Base-by-base conservation (phyloP, 768 basidiomycete genomes). In the Lentinula aciculospora region DNA sequence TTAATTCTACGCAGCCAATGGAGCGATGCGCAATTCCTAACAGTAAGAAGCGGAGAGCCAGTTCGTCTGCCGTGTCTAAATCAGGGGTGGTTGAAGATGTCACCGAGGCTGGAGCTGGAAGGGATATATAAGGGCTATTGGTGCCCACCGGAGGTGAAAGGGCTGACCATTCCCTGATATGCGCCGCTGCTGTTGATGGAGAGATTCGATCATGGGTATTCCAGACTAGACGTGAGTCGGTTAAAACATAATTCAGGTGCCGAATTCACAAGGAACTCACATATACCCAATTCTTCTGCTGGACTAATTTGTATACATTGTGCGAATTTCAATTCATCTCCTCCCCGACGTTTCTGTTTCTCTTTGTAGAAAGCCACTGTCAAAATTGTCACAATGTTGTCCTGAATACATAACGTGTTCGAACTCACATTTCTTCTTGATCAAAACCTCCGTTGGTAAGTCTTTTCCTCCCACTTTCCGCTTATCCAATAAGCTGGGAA, bases 251-350 rank as follows among this genome's bases (percentile, higher is more conserved):
- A 57, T 31, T 9, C 28, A 4, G 36, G 25, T 4, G n/a, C 48
- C 31, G 29, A 31, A 10, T 21, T 25, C 39, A 27, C 32, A 57
- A 40, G 19, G 9, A 2, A 74, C 84, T 61, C 64, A 90, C 89
- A 90, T 51, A 91, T 78, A 2, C 72, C 85, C 28, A 92, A 75
- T 66, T 92, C 90, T 69, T 92, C 88, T 2, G 88, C 85, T 6
- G 84, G 77, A 66, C 81, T 86, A 27, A 92, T 84, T 60, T 72
- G 80, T 34, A 90, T 81, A 4, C 74, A 74, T 40, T 84, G 72
- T 0, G 77, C 79, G 60, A 73, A 91, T 27, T 72, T 66, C 4
- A 66, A 70, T 54, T 81, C 77, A 25, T 81, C 76, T 3, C 83
- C 82, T 1, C 83, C 83, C 32, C 74, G 68, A 28, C 81, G 71